phyloP scores from a whole-genome alignment of 495 filamentous ascomycete species.

The Tetracladium setigerum region DNA sequence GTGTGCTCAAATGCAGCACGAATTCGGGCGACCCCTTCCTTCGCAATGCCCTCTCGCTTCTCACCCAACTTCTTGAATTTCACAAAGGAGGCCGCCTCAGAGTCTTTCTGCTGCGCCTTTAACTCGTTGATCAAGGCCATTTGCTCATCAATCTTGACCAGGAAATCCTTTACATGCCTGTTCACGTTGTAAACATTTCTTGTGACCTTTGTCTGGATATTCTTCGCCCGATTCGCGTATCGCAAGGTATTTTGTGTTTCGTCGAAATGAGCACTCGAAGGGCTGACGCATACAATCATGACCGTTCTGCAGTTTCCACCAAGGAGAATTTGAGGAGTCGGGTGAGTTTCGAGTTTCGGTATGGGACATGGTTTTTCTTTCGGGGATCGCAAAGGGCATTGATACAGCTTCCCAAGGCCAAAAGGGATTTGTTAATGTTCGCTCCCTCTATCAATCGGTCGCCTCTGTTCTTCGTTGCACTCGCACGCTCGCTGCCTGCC shows the following conservation, averaged over 20 bases:
- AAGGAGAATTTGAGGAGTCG: constrained; percentile 93
- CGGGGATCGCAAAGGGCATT: constrained; percentile 94
- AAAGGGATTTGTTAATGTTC: constrained; percentile 98
- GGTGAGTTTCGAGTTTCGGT: constrained; percentile 96
- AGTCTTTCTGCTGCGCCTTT: constrained; percentile 83
- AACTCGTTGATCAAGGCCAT: constrained; percentile 89
- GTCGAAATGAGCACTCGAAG: constrained; percentile 94
- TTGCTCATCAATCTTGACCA: constrained; percentile 97
- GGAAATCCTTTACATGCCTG: constrained; percentile 94
- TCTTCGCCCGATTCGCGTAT: constrained; percentile 97
- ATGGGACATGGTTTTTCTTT: constrained; percentile 91
- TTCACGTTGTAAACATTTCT: constrained; percentile 99
- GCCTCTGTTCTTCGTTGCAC: constrained; percentile 93
- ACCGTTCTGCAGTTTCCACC: constrained; percentile 98
- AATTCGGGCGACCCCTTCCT: constrained; percentile 75
- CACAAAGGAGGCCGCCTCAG: constrained; percentile 74
- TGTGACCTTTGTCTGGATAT: constrained; percentile 98
- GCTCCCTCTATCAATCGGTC: constrained; percentile 89
- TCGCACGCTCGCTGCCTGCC: constrained; percentile 92
- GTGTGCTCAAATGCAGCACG: constrained; percentile 80
- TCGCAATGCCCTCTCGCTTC: constrained; percentile 70
- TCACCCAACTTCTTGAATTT: constrained; percentile 86
- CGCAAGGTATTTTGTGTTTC: constrained; percentile 98
- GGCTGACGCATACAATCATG: constrained; percentile 99
- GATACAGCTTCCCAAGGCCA: constrained; percentile 95